Conservation (phyloP, 306 rosid species). For the Comarum palustre region DNA sequence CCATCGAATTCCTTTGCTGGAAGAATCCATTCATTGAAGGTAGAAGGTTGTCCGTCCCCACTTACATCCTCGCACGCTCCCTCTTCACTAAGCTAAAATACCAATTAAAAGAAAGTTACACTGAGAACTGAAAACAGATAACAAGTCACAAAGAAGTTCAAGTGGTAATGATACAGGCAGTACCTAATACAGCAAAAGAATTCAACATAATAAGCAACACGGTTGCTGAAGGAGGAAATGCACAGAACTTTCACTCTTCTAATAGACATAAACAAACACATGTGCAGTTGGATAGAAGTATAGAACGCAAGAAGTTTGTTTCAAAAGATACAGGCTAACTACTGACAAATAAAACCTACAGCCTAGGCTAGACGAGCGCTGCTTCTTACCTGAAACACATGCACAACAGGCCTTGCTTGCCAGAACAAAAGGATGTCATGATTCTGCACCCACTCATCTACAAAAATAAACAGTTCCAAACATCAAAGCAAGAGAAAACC, state of each 20-base stretch:
- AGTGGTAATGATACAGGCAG: background rate
- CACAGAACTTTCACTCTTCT: background rate
- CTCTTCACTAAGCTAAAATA: conserved; percentile 79
- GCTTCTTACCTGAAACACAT: conserved; percentile 77
- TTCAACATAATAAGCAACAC: background rate
- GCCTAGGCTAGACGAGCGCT: background rate
- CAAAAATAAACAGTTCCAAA: conserved; percentile 24
- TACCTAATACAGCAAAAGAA: background rate
- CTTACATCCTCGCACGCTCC: conserved; percentile 90
- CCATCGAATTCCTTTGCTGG: conserved; percentile 97
- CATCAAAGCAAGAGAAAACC: conserved; percentile 26
- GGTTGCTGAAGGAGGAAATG: background rate
- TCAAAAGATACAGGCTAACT: background rate
- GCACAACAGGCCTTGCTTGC: conserved; percentile 96
- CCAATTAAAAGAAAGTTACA: background rate
- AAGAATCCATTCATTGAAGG: conserved; percentile 92
- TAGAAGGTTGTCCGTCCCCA: conserved; percentile 81
- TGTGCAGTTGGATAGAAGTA: background rate
- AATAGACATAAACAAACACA: background rate
- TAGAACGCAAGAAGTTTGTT: background rate
- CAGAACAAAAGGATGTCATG: conserved; percentile 83
- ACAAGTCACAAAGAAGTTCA: background rate
- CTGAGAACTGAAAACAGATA: background rate
- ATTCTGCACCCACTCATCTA: conserved; percentile 68
- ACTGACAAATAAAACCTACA: background rate